Base-by-base conservation (phyloP, 441 rosid species). In the Kokia cookei region DNA sequence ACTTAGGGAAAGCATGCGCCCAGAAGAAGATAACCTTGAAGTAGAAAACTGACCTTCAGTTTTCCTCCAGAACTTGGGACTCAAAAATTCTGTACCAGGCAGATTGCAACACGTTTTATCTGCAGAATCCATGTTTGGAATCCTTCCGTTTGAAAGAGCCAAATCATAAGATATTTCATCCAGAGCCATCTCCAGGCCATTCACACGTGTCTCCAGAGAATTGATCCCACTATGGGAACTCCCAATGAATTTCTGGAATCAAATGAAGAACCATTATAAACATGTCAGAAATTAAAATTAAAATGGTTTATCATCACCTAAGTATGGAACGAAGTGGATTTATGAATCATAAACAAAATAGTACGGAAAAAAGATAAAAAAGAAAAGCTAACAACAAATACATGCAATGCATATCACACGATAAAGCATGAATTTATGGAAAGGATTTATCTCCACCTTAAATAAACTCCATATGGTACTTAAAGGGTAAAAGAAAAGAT, bases 161-260 rank as follows among this genome's bases (percentile, higher is more conserved):
- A 93, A 78, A 81, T 90, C 98, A 42, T 86, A 78, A 69, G 97
- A 95, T 65, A 95, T 88, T 83, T 93, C 98, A 81, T 89, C 96
- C 79, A 95, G 77, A 69, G 93, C 94, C 94, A 89, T 86, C 86
- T 95, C 99, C 80, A 95, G 73, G 70, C 98, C 93, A 29, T 85
- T 83, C 15, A 95, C 94, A 0, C 99, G 92, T 27, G 92, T 85
- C 88, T 93, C 97, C 50, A 95, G 77, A 68, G 97, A 93, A 69
- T 69, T 85, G 24, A 95, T 82, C 45, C 99, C 98, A 72, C 78
- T 91, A 80, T 91, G 96, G 58, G 99, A 95, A 73, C 87, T 91
- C 81, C 98, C 97, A 62, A 95, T 95, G 84, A 91, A 95, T 89
- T 86, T 89, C 99, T 95, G 78, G 2, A 82, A 75, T 79, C 76